Conservation (phyloP, 805 yeast genomes). For the Saccharomycopsis fermentans region DNA sequence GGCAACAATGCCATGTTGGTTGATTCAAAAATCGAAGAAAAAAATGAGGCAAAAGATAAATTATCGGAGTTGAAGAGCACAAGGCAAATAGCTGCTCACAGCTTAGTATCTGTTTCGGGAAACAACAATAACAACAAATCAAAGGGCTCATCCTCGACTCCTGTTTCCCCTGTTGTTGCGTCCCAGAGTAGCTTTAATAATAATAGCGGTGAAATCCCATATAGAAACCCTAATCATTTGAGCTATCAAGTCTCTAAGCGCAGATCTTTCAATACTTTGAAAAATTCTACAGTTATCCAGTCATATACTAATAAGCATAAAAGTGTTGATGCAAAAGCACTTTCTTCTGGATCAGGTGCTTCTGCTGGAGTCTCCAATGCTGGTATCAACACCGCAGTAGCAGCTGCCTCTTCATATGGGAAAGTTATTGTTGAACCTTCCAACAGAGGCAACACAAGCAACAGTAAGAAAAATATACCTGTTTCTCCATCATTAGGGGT, state of each 20-base stretch:
- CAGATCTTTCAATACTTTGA: conserved; percentile 18
- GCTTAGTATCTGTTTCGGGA: not conserved
- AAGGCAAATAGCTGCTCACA: not conserved
- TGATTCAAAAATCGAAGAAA: not conserved
- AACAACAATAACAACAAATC: not conserved
- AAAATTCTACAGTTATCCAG: conserved; percentile 11
- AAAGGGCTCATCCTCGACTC: not conserved
- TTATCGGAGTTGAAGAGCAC: not conserved
- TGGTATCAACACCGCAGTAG: not conserved
- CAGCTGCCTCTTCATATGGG: not conserved
- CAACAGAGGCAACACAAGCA: not conserved
- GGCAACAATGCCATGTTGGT: not conserved
- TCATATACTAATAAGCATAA: not conserved
- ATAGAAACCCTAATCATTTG: conserved; percentile 1
- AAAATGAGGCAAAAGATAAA: not conserved
- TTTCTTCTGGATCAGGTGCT: not conserved
- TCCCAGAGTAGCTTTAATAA: not conserved
- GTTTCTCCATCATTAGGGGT: not conserved
- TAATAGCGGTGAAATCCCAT: not conserved
- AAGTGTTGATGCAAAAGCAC: not conserved
- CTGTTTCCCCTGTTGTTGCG: not conserved
- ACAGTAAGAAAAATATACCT: not conserved
- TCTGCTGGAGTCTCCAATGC: not conserved
- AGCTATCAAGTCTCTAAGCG: conserved; percentile 5
- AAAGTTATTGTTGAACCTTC: not conserved